Conservation (phyloP, 2,329 filamentous ascomycete genomes). For the Stemphylium beticola region DNA sequence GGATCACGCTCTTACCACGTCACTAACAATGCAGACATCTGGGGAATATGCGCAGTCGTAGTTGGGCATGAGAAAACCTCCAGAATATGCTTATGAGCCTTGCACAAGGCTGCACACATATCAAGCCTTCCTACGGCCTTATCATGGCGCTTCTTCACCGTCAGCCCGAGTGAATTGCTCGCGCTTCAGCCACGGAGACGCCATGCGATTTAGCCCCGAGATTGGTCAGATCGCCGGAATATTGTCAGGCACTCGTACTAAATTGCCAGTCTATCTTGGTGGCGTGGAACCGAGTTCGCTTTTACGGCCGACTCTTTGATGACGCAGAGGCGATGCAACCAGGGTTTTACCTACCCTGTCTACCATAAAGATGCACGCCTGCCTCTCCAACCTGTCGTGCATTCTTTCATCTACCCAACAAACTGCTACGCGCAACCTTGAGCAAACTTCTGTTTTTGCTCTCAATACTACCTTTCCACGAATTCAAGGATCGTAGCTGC, state of each 20-base stretch:
- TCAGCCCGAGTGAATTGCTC: neutral
- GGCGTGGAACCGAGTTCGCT: conserved; percentile 4
- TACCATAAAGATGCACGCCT: conserved; percentile 17
- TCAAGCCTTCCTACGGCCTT: conserved; percentile 10
- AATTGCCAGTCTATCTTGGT: conserved; percentile 1
- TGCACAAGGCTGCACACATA: conserved; percentile 1
- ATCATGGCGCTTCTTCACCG: conserved; percentile 1
- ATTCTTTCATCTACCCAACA: conserved; percentile 3
- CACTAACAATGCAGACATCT: conserved; percentile 1
- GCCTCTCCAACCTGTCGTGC: conserved; percentile 1
- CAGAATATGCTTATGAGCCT: neutral
- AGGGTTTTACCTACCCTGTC: neutral
- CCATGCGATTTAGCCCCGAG: neutral
- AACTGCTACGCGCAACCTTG: conserved; percentile 8
- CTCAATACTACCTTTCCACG: neutral
- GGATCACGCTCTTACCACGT: conserved; percentile 8
- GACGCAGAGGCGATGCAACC: conserved; percentile 22
- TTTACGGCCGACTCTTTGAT: conserved; percentile 16
- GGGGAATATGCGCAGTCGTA: neutral
- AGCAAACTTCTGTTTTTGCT: conserved; percentile 4
- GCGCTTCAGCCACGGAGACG: neutral
- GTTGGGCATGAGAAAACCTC: neutral
- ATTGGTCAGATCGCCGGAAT: conserved; percentile 1
- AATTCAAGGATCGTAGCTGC: neutral
- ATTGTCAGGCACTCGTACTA: neutral